These are phyloP conservation scores for Alternaria brassicicola DNA, from an alignment of 2,329 filamentous ascomycete species.

Conservation along the genomic window DNA sequence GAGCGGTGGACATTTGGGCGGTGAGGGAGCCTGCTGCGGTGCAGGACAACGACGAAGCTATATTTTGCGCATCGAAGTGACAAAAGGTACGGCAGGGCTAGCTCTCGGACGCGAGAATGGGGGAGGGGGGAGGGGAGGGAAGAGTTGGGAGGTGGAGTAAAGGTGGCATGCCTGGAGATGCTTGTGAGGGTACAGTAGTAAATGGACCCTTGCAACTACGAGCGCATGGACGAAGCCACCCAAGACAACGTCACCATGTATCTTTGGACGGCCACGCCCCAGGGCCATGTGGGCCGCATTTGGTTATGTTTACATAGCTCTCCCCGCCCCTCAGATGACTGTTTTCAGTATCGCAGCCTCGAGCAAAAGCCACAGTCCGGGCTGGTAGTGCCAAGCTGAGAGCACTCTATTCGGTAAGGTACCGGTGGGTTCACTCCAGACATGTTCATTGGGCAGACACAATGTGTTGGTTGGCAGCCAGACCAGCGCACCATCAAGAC, in stretches of 20 bases:
- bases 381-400: slow-evolving; percentile 5
- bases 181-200: slow-evolving; percentile 14
- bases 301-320: background rate
- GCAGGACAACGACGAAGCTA: slow-evolving; percentile 41
- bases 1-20: slow-evolving; percentile 49
- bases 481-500: slow-evolving; percentile 1
- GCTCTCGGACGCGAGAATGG: slow-evolving; percentile 12
- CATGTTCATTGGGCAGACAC: slow-evolving; percentile 14
- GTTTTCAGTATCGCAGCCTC: background rate
- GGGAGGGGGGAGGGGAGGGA: slow-evolving; percentile 17
- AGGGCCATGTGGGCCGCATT: background rate
- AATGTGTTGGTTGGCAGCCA: background rate
- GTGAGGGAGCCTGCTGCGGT: slow-evolving; percentile 42
- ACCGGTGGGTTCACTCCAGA: background rate
- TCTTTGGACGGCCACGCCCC: background rate
- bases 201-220: slow-evolving; percentile 14
- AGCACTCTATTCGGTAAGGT: slow-evolving; percentile 6
- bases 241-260: slow-evolving; percentile 28
- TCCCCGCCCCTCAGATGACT: background rate
- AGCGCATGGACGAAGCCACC: slow-evolving; percentile 31
- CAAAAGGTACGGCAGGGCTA: slow-evolving; percentile 10
- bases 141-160: slow-evolving; percentile 19
- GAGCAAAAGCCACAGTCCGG: slow-evolving; percentile 1
- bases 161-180: slow-evolving; percentile 19
- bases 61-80: slow-evolving; percentile 41